phyloP scores from a whole-genome alignment of 805 yeast species.

The Naumovozyma castellii region DNA sequence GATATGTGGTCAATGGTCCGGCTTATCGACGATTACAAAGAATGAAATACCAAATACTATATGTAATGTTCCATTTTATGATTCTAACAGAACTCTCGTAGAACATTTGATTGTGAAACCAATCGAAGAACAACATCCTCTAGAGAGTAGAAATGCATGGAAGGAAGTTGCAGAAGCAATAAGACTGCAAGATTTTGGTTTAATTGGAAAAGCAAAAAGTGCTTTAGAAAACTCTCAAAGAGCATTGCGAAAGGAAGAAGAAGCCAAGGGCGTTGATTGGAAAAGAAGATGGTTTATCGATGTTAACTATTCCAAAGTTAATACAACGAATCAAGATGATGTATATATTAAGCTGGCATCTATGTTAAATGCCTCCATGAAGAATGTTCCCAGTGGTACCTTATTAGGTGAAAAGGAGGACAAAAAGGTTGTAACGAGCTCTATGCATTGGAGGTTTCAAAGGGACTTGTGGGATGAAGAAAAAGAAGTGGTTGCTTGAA shows the following conservation, averaged over 20 bases:
- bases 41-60: constrained; percentile 41
- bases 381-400: constrained; percentile 63
- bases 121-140: constrained; percentile 62
- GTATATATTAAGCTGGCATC: constrained; percentile 35
- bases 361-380: constrained; percentile 47
- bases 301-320: constrained; percentile 31
- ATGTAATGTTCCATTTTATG: constrained; percentile 42
- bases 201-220: constrained; percentile 67
- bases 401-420: constrained; percentile 47
- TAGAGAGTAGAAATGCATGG: constrained; percentile 92
- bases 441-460: constrained; percentile 63
- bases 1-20: constrained; percentile 90
- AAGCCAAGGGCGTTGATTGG: constrained; percentile 59
- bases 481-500: constrained; percentile 35
- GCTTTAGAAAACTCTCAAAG: constrained; percentile 79
- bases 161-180: constrained; percentile 79
- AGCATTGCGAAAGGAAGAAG: constrained; percentile 65
- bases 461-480: constrained; percentile 49
- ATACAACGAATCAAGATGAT: constrained; percentile 19
- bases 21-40: constrained; percentile 51
- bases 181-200: constrained; percentile 60
- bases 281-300: constrained; percentile 70
- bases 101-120: constrained; percentile 68
- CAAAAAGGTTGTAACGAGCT: constrained; percentile 10
- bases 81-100: constrained; percentile 42